These are phyloP conservation scores for Mycena galopus DNA, from an alignment of 768 basidiomycete genomes.

Conservation along the genomic window DNA sequence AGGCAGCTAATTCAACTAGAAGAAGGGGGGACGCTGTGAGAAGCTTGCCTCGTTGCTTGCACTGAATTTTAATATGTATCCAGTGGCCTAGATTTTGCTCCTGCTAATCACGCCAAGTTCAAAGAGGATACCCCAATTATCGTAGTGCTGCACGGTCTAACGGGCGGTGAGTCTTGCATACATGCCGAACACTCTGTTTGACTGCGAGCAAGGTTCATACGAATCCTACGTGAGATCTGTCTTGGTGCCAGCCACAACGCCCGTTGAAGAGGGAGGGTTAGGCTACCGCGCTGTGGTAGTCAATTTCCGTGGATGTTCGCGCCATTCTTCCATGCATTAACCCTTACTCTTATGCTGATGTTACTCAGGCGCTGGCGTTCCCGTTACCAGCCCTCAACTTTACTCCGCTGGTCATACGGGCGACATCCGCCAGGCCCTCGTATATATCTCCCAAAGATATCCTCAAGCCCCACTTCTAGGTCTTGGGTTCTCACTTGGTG, in stretches of 20 bases:
- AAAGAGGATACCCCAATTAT: constrained; percentile 64
- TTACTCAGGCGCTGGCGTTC: constrained; percentile 82
- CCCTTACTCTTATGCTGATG: constrained; percentile 29
- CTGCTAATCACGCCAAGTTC: constrained; percentile 53
- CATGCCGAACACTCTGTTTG: neutral
- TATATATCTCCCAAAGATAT: constrained; percentile 78
- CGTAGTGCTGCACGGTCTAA: constrained; percentile 68
- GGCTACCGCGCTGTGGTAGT: constrained; percentile 92
- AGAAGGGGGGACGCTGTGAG: constrained; percentile 78
- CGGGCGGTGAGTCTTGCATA: constrained; percentile 10
- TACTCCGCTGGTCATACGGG: constrained; percentile 93
- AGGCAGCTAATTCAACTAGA: constrained; percentile 63
- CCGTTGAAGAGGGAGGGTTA: constrained; percentile 84
- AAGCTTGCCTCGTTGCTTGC: constrained; percentile 11
- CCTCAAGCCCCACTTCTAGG: constrained; percentile 88
- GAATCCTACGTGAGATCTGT: constrained; percentile 92
- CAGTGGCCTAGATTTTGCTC: constrained; percentile 79
- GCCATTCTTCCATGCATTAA: constrained; percentile 44
- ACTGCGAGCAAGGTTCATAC: constrained; percentile 74
- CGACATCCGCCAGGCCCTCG: constrained; percentile 85
- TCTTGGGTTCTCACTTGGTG: constrained; percentile 94
- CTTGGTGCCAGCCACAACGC: constrained; percentile 77
- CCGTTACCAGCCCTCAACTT: constrained; percentile 84
- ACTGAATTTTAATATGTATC: constrained; percentile 16
- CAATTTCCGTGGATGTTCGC: constrained; percentile 92